Percentiles rank a stretch among this genome's conserved stretches.
Conservation (phyloP, 257 asterid genomes). For the Nicotiana paniculata region DNA sequence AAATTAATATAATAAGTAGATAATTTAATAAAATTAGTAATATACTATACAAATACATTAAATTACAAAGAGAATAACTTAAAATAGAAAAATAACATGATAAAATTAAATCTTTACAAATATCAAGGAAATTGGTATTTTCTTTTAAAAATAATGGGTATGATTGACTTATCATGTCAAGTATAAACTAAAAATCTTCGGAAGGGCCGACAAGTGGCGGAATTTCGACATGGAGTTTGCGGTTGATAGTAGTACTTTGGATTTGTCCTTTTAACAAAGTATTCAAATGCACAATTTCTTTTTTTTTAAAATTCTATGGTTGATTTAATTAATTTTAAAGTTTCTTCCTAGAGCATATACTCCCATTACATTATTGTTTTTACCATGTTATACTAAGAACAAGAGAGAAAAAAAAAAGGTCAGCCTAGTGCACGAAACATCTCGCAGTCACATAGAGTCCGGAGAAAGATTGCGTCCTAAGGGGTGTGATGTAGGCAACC, state of each 20-base stretch:
- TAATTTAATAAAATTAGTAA: too few relatives aligned
- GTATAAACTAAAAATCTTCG: not conserved
- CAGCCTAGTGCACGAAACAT: too few relatives aligned
- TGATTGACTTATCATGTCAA: constrained; percentile 14
- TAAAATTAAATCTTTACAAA: too few relatives aligned
- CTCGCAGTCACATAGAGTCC: too few relatives aligned
- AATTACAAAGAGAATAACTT: too few relatives aligned
- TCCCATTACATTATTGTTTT: constrained; percentile 7
- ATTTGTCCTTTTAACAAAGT: not conserved
- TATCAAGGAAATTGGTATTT: too few relatives aligned
- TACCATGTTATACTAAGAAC: constrained; percentile 5
- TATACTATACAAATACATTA: too few relatives aligned
- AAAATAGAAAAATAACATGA: too few relatives aligned
- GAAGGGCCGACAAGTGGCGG: constrained; percentile 9
- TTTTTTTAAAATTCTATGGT: not conserved
- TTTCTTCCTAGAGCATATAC: constrained; percentile 18
- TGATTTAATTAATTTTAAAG: not conserved
- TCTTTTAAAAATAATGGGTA: not conserved
- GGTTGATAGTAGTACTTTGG: not conserved
- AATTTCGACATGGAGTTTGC: not conserved
- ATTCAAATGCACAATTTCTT: not conserved
- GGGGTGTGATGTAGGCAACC: too few relatives aligned
- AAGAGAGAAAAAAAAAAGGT: too few relatives aligned
- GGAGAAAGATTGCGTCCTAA: too few relatives aligned
- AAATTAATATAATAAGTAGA: too few relatives aligned